Conservation (phyloP, 352 stramenopile species). For the Bremia lactucae region DNA sequence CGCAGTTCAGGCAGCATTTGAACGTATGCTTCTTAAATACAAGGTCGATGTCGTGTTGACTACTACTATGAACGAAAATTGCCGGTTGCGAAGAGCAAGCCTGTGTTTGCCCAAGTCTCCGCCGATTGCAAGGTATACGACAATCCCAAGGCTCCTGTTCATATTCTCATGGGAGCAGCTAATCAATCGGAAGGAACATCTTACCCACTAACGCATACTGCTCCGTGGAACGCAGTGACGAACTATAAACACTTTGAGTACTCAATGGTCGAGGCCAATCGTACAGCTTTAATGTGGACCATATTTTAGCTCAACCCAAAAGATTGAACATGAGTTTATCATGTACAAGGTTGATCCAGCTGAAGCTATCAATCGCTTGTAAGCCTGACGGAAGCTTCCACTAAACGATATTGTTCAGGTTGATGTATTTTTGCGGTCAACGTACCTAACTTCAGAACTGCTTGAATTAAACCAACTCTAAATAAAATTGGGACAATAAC, state of each 20-base stretch:
- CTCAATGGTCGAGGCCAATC: neutral
- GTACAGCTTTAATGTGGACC: neutral
- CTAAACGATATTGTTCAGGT: too few relatives aligned
- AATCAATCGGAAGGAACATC: neutral
- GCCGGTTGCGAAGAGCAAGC: neutral
- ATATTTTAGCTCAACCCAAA: neutral
- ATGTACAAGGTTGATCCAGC: neutral
- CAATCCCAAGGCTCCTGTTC: neutral
- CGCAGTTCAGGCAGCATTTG: neutral
- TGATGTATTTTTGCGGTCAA: too few relatives aligned
- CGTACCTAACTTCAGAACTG: too few relatives aligned
- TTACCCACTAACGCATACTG: neutral
- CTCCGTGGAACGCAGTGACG: neutral
- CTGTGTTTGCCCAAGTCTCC: neutral
- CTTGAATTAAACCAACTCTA: too few relatives aligned
- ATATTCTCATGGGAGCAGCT: neutral
- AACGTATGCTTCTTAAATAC: neutral
- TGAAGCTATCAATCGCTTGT: too few relatives aligned
- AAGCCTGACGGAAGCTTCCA: too few relatives aligned
- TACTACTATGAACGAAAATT: neutral
- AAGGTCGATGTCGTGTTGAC: neutral
- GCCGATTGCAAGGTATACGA: neutral
- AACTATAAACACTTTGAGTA: neutral
- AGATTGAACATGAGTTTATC: neutral
- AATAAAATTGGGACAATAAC: too few relatives aligned